Conservation (phyloP, 1,284 basidiomycete genomes). For the Crucibulum parvulum region DNA sequence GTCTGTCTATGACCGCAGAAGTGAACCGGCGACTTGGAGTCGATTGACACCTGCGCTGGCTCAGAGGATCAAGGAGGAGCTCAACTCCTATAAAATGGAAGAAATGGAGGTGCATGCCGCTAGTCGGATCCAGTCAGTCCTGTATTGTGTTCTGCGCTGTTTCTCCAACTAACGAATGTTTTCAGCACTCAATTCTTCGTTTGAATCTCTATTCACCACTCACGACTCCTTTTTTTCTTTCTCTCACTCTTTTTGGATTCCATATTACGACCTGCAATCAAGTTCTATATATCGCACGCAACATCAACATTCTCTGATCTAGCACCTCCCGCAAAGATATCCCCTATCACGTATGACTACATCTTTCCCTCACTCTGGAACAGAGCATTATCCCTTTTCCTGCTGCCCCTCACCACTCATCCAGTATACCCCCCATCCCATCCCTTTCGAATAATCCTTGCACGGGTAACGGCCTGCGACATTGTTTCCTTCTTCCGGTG, state of each 20-base stretch:
- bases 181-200: constrained; percentile 60
- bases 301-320: constrained; percentile 18
- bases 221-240: constrained; percentile 17
- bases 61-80: constrained; percentile 94
- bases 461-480: background rate
- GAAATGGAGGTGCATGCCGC: constrained; percentile 96
- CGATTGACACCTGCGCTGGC: constrained; percentile 93
- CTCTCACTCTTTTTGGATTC: constrained; percentile 18
- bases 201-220: constrained; percentile 29
- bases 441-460: constrained; percentile 1
- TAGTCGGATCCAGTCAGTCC: constrained; percentile 82
- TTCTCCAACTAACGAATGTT: background rate
- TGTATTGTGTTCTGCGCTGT: constrained; percentile 10
- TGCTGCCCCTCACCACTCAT: constrained; percentile 2
- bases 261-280: constrained; percentile 17
- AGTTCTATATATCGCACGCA: constrained; percentile 18
- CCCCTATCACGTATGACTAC: constrained; percentile 10
- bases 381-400: constrained; percentile 15
- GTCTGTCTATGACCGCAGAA: constrained; percentile 90
- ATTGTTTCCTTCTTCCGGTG: constrained; percentile 1
- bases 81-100: constrained; percentile 98
- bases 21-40: constrained; percentile 97
- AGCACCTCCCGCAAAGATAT: constrained; percentile 21
- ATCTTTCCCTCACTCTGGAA: constrained; percentile 11
- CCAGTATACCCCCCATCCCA: constrained; percentile 10